Conservation (phyloP, 345 rosid genomes). For the Mangifera indica region DNA sequence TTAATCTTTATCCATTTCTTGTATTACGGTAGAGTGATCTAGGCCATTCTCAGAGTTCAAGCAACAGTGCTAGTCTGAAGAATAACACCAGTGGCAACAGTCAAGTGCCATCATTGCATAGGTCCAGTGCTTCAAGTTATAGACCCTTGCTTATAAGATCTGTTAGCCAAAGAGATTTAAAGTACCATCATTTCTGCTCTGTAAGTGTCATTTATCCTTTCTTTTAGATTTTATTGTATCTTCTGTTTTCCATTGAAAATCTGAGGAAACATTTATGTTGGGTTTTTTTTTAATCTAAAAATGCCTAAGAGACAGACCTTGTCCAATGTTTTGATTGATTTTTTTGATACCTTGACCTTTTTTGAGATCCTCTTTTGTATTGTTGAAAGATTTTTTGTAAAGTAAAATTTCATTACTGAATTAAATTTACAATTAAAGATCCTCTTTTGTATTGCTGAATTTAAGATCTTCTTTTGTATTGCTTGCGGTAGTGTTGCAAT, state of each 20-base stretch:
- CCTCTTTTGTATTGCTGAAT: no score
- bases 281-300: background rate
- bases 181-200: slow-evolving; percentile 74
- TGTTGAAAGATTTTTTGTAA: slow-evolving; percentile 3
- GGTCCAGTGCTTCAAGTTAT: slow-evolving; percentile 40
- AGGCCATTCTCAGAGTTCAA: slow-evolving; percentile 48
- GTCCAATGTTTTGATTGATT: slow-evolving; percentile 13
- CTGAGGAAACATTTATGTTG: background rate
- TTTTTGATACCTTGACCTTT: background rate
- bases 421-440: slow-evolving; percentile 1
- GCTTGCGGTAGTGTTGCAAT: slow-evolving; percentile 31
- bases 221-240: slow-evolving; percentile 1
- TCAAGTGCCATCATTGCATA: slow-evolving; percentile 37
- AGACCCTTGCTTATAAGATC: slow-evolving; percentile 63
- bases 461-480: no score
- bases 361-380: background rate
- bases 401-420: background rate
- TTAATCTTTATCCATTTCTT: slow-evolving; percentile 12
- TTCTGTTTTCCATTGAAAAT: background rate
- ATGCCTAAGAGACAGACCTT: no score
- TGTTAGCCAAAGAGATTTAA: slow-evolving; percentile 67
- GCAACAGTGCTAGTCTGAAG: slow-evolving; percentile 35
- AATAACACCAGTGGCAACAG: slow-evolving; percentile 35
- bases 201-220: slow-evolving; percentile 47
- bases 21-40: slow-evolving; percentile 66